Evolutionary conservation across 1,139 yeast species (phyloP).

Genomic region (Blastobotrys buckinghamii): DNA sequence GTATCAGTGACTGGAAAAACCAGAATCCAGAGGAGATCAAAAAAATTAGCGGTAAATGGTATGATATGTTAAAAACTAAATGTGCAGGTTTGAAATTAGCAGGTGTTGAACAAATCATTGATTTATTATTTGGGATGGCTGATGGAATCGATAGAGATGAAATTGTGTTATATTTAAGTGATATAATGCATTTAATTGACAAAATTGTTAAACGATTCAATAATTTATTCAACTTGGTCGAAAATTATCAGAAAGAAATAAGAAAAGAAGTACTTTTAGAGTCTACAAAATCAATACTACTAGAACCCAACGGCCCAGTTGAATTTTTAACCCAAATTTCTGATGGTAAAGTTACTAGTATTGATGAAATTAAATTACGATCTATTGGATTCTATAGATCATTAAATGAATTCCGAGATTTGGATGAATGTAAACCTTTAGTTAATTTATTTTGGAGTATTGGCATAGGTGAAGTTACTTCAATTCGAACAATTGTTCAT

Average conservation of each 20-base stretch:
- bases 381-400: background rate
- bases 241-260: background rate
- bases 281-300: background rate
- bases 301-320: background rate
- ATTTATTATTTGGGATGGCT: background rate
- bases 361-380: background rate
- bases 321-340: background rate
- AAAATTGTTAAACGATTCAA: background rate
- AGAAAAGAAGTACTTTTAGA: background rate
- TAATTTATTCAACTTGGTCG: background rate
- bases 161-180: background rate
- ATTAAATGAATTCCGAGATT: background rate
- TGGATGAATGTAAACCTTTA: background rate
- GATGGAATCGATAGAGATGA: background rate
- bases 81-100: background rate
- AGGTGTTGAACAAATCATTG: background rate
- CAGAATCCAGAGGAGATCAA: background rate
- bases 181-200: background rate
- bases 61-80: background rate
- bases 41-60: background rate
- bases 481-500: background rate
- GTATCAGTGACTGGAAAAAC: background rate
- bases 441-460: background rate
- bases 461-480: constrained; percentile 1
- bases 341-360: constrained; percentile 2